Percentiles rank a stretch among this genome's conserved stretches.
These are phyloP conservation scores for Penicillium paneum DNA, from an alignment of 2,329 filamentous ascomycete species.

Conservation along the genomic window DNA sequence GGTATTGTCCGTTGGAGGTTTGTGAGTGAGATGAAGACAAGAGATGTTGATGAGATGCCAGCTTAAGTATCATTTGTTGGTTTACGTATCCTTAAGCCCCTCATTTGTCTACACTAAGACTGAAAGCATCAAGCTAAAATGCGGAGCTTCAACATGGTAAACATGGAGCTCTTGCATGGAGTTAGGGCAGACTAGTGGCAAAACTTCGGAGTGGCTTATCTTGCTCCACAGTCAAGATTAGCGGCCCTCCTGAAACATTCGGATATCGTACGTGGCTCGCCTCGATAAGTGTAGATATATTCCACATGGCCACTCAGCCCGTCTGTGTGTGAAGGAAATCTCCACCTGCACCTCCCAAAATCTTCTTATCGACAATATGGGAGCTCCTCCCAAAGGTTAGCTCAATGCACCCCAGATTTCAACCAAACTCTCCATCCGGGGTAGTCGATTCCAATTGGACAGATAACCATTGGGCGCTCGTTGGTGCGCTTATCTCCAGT, in stretches of 20 bases:
- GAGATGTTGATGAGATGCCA: not conserved
- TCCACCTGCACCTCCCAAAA: constrained; percentile 3
- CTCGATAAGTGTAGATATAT: not conserved
- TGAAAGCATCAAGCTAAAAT: not conserved
- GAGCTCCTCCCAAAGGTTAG: constrained; percentile 13
- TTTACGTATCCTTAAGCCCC: not conserved
- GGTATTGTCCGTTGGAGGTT: not conserved
- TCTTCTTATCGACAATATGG: not conserved
- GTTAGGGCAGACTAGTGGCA: constrained; percentile 2
- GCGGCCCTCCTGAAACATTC: not conserved
- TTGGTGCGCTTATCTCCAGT: constrained; percentile 6
- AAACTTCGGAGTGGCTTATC: not conserved
- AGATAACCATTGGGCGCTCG: constrained; percentile 8
- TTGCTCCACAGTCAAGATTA: not conserved
- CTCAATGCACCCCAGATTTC: constrained; percentile 13
- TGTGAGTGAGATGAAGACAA: not conserved
- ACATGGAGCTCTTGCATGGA: not conserved
- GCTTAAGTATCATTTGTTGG: not conserved
- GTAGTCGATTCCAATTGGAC: constrained; percentile 8
- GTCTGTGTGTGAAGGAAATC: not conserved
- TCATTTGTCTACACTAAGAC: not conserved
- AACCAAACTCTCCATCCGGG: constrained; percentile 5
- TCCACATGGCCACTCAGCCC: accelerated
- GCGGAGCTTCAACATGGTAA: not conserved
- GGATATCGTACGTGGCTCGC: accelerated